Conservation (phyloP, 768 basidiomycete species). For the Termitomyces heimii region DNA sequence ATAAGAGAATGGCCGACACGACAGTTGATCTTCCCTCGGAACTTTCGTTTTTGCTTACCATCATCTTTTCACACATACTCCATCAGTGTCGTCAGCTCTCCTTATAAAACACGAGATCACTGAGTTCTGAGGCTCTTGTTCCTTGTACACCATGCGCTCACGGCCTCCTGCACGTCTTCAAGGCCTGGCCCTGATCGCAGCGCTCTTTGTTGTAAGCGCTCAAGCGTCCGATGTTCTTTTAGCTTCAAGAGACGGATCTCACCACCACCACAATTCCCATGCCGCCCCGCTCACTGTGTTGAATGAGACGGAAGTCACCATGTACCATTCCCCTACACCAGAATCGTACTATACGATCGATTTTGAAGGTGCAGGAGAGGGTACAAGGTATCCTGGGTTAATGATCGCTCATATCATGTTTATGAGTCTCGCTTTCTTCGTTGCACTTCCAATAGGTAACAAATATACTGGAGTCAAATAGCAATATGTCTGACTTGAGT, state of each 20-base stretch:
- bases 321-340: conserved; percentile 63
- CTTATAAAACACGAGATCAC: conserved; percentile 5
- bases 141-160: conserved; percentile 10
- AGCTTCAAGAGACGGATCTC: conserved; percentile 24
- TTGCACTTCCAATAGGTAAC: conserved; percentile 71
- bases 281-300: conserved; percentile 50
- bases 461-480: background rate
- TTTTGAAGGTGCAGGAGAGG: conserved; percentile 44
- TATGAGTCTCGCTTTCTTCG: conserved; percentile 80
- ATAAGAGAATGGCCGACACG: conserved; percentile 1
- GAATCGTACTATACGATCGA: conserved; percentile 84
- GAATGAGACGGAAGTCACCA: conserved; percentile 71
- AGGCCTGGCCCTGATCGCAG: conserved; percentile 5
- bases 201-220: conserved; percentile 12
- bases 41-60: conserved; percentile 9
- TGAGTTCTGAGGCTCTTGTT: conserved; percentile 3
- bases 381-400: conserved; percentile 54
- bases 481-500: background rate
- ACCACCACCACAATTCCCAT: conserved; percentile 48
- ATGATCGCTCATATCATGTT: conserved; percentile 70
- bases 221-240: conserved; percentile 14
- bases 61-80: conserved; percentile 3
- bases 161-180: conserved; percentile 2
- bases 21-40: conserved; percentile 1
- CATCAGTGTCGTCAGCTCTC: conserved; percentile 2